phyloP scores from a whole-genome alignment of 2,329 filamentous ascomycete species.

The Penicillium psychrosexuale region DNA sequence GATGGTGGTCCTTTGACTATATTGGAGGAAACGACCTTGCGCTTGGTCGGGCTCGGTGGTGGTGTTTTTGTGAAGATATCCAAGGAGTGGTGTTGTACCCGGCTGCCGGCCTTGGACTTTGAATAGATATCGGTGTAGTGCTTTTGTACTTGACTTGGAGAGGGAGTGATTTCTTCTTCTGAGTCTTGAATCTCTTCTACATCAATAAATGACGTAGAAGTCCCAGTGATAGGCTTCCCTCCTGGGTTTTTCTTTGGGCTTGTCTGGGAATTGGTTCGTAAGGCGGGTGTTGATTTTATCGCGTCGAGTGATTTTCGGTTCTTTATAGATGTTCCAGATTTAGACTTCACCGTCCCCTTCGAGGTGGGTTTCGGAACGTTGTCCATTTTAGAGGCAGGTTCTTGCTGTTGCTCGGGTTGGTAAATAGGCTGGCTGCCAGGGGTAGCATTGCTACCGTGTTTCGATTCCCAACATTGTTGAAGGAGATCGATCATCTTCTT shows the following conservation, averaged over 20 bases:
- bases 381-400: neutral
- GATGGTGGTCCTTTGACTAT: neutral
- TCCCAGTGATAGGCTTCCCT: neutral
- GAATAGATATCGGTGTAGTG: conserved; percentile 13
- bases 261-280: neutral
- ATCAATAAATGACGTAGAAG: conserved; percentile 20
- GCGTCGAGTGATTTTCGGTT: neutral
- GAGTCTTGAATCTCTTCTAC: conserved; percentile 41
- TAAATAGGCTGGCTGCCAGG: neutral
- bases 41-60: conserved; percentile 11
- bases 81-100: conserved; percentile 5
- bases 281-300: neutral
- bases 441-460: conserved; percentile 35
- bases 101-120: neutral
- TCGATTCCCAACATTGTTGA: conserved; percentile 67
- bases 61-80: conserved; percentile 13
- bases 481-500: conserved; percentile 67
- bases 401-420: neutral
- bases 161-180: conserved; percentile 35
- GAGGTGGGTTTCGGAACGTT: neutral
- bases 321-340: conserved; percentile 1
- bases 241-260: neutral
- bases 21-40: conserved; percentile 13
- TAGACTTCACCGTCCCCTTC: conserved; percentile 10
- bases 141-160: conserved; percentile 26